These are phyloP conservation scores for Voacanga thouarsii DNA, from an alignment of 257 asterid genomes.

Conservation along the genomic window DNA sequence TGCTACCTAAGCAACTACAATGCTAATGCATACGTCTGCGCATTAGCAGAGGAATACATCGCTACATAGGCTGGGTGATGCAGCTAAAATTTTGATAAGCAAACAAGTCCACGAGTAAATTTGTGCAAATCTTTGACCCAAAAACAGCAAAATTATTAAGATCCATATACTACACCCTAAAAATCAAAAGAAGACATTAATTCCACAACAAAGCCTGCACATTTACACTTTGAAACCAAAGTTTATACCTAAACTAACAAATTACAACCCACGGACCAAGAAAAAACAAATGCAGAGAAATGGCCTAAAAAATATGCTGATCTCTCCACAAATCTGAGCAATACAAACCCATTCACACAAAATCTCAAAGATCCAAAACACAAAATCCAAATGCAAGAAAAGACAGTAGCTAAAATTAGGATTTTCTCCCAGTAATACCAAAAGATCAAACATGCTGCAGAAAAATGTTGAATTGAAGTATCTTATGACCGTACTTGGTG, in stretches of 20 bases:
- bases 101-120: neutral
- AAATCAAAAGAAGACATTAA: neutral
- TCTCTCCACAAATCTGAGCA: conserved; percentile 21
- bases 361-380: conserved; percentile 13
- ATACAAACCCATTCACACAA: neutral
- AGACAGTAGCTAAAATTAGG: neutral
- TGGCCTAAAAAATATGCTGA: neutral
- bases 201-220: neutral
- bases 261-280: neutral
- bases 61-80: neutral
- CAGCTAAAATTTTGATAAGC: neutral
- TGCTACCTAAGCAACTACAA: neutral
- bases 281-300: conserved; percentile 2
- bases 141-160: neutral
- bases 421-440: neutral
- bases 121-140: neutral
- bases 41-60: neutral
- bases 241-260: neutral
- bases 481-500: conserved; percentile 50
- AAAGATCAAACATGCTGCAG: conserved; percentile 2
- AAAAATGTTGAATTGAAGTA: neutral
- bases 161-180: neutral
- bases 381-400: neutral
- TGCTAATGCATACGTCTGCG: neutral
- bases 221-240: too few relatives aligned